Evolutionary conservation across 2,329 filamentous ascomycete genomes (phyloP).

Genomic region (Lasiodiplodia gonubiensis): DNA sequence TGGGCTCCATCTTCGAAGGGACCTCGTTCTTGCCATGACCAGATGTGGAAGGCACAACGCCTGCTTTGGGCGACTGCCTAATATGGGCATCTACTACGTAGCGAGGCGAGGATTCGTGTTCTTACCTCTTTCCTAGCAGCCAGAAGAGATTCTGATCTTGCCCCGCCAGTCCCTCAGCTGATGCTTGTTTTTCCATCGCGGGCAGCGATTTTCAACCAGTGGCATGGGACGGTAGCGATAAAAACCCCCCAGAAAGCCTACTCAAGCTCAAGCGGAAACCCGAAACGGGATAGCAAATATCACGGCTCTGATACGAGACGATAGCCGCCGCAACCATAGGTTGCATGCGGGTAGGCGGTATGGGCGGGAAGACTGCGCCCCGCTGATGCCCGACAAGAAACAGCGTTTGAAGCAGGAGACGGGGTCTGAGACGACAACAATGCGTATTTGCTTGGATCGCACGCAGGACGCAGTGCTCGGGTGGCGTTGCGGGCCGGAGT

Average conservation of each 20-base stretch:
- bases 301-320: too few species aligned
- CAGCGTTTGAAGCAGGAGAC: not conserved
- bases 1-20: not conserved
- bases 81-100: not conserved
- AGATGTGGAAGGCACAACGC: not conserved
- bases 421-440: not conserved
- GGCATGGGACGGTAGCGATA: too few species aligned
- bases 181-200: constrained; percentile 2
- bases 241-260: too few species aligned
- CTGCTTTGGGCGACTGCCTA: not conserved
- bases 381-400: not conserved
- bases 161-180: not conserved
- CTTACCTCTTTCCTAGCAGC: not conserved
- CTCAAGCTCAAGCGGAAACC: too few species aligned
- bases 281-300: too few species aligned
- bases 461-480: not conserved
- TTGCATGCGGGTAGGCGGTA: not conserved
- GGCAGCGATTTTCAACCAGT: not conserved
- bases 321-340: not conserved
- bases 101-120: too few species aligned
- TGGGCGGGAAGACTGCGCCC: not conserved
- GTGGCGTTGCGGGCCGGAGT: constrained; percentile 33
- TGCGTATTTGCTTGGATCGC: not conserved
- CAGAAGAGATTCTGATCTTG: not conserved
- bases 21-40: not conserved